Percentiles rank a stretch among this genome's conserved stretches.
phyloP scores from a whole-genome alignment of 2,329 filamentous ascomycete genomes.

The Penicillium palitans region DNA sequence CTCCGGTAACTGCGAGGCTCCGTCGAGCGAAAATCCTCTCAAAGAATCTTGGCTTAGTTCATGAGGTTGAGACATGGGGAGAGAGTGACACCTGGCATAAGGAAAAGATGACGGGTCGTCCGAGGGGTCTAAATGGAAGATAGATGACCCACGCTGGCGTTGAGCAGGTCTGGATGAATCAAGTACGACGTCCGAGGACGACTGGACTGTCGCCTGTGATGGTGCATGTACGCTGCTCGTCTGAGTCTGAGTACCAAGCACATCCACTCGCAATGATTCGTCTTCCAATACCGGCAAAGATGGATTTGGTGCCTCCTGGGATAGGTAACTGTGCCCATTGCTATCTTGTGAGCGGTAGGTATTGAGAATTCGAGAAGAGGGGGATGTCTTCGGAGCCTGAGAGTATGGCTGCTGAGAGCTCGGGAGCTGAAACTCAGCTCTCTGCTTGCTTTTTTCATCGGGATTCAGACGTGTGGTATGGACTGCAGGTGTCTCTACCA shows the following conservation, averaged over 20 bases:
- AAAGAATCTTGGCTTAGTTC: constrained; percentile 8
- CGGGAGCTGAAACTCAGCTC: not conserved
- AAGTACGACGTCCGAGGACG: constrained; percentile 21
- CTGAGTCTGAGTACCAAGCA: constrained; percentile 29
- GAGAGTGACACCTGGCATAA: constrained; percentile 23
- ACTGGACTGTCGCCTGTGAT: constrained; percentile 19
- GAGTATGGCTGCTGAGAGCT: constrained; percentile 22
- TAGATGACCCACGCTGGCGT: constrained; percentile 15
- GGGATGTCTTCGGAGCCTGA: constrained; percentile 31
- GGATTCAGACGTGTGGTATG: constrained; percentile 12
- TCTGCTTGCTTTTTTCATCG: not conserved
- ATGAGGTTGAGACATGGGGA: constrained; percentile 6
- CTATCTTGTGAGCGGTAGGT: constrained; percentile 33
- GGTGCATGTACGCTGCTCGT: constrained; percentile 18
- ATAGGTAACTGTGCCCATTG: constrained; percentile 17
- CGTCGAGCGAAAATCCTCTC: not conserved
- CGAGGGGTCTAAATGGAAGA: constrained; percentile 8
- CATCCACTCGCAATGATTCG: constrained; percentile 12
- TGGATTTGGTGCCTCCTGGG: constrained; percentile 17
- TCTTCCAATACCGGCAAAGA: constrained; percentile 3
- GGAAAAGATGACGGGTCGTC: constrained; percentile 20
- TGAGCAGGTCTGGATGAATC: constrained; percentile 28
- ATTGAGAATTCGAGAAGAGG: constrained; percentile 37
- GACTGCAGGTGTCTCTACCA: constrained; percentile 32
- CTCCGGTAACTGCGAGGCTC: constrained; percentile 1